Percentiles rank a stretch among this genome's conserved stretches.
Evolutionary conservation across 2,329 filamentous ascomycete genomes (phyloP).

Genomic region (Cadophora sp.): DNA sequence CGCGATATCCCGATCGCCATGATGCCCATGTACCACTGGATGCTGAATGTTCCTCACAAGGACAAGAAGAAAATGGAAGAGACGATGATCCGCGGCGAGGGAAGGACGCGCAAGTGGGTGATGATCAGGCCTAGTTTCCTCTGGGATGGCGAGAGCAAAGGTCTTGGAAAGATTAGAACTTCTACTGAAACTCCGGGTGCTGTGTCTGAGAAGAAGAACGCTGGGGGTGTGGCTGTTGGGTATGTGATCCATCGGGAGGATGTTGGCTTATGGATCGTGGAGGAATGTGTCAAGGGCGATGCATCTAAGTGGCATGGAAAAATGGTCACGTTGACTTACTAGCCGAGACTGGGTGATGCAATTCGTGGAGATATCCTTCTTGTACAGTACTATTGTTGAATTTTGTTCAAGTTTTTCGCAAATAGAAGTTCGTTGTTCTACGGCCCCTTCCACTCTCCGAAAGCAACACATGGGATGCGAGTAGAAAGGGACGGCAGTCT

Average conservation of each 20-base stretch:
- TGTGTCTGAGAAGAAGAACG: slow-evolving; percentile 23
- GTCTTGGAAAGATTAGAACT: slow-evolving; percentile 34
- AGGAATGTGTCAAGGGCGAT: slow-evolving; percentile 31
- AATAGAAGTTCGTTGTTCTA: not conserved
- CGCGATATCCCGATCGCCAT: slow-evolving; percentile 53
- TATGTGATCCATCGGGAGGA: slow-evolving; percentile 46
- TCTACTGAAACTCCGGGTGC: slow-evolving; percentile 35
- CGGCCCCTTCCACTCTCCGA: not conserved
- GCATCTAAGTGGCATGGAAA: slow-evolving; percentile 27
- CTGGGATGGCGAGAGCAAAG: slow-evolving; percentile 40
- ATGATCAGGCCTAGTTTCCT: slow-evolving; percentile 42
- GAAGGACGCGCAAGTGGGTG: slow-evolving; percentile 30
- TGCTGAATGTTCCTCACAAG: slow-evolving; percentile 51
- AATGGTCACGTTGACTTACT: slow-evolving; percentile 30
- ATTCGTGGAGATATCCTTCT: not conserved
- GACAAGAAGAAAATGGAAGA: slow-evolving; percentile 58
- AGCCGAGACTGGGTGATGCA: not conserved
- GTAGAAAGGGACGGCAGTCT: not conserved
- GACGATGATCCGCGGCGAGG: slow-evolving; percentile 37
- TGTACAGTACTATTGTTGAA: not conserved
- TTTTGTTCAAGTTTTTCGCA: not conserved
- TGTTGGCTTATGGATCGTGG: slow-evolving; percentile 46
- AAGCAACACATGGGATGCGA: not conserved
- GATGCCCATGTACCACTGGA: slow-evolving; percentile 51
- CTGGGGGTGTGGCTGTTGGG: slow-evolving; percentile 42